A percentile compares a stretch with the other conserved stretches of the same genome.
These are phyloP conservation scores for Cladosporium sp. DNA, from an alignment of 2,329 filamentous ascomycete genomes.

Conservation along the genomic window DNA sequence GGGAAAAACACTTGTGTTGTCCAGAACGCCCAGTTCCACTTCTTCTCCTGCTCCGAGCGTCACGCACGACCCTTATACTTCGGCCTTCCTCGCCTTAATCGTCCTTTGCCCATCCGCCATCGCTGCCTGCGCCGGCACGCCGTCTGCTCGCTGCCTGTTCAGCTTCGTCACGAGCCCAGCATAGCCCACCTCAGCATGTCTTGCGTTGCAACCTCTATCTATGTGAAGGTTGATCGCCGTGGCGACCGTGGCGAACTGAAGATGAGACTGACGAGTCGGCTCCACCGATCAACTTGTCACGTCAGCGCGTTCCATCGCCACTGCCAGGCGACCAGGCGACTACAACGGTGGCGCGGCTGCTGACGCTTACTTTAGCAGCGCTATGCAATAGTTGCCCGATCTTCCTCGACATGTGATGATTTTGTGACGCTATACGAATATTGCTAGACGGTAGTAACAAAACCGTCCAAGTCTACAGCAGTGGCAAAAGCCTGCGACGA, in stretches of 20 bases:
- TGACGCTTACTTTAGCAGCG: background rate
- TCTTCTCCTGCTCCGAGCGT: background rate
- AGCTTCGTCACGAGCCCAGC: background rate
- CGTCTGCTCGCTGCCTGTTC: background rate
- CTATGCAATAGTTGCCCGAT: background rate
- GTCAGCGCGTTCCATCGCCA: conserved; percentile 1
- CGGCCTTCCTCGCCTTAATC: conserved; percentile 11
- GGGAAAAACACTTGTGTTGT: conserved; percentile 8
- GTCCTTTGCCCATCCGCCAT: background rate
- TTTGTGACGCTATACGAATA: too few relatives aligned
- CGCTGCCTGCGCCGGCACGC: background rate
- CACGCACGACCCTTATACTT: conserved; percentile 6
- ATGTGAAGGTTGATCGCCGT: background rate
- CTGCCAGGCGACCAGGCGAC: background rate
- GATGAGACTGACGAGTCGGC: background rate
- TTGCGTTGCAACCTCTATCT: background rate
- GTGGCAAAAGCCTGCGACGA: too few relatives aligned
- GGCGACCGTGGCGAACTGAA: background rate
- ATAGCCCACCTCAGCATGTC: conserved; percentile 3
- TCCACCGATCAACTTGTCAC: background rate
- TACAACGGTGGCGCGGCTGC: background rate
- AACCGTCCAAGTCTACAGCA: too few relatives aligned
- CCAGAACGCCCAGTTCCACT: conserved; percentile 9
- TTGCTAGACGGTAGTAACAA: too few relatives aligned
- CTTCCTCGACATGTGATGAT: too few relatives aligned